Conservation (phyloP, 2,329 filamentous ascomycete species). For the Diplodia sapinea region DNA sequence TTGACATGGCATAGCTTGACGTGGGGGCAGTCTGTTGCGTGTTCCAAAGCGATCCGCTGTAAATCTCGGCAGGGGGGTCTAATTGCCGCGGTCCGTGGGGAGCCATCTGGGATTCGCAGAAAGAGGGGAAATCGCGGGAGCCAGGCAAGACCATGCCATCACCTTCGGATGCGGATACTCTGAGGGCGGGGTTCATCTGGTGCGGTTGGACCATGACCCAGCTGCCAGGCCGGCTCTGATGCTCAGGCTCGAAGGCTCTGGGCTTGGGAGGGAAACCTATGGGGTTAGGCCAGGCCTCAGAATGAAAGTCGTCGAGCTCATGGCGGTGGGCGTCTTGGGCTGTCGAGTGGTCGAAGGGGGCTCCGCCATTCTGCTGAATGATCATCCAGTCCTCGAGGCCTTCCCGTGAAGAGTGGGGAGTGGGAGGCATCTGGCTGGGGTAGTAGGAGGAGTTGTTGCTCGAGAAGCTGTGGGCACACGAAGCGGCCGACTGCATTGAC, state of each 20-base stretch:
- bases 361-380: conserved; percentile 26
- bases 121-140: conserved; percentile 1
- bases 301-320: conserved; percentile 22
- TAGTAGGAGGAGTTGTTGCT: conserved; percentile 30
- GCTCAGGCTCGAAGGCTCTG: conserved; percentile 2
- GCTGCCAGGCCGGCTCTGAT: conserved; percentile 7
- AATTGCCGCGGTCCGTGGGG: conserved; percentile 10
- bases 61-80: conserved; percentile 28
- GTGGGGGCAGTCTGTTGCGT: background rate
- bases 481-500: conserved; percentile 40
- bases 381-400: conserved; percentile 34
- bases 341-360: conserved; percentile 36
- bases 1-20: conserved; percentile 21
- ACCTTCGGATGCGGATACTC: conserved; percentile 13
- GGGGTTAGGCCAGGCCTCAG: background rate
- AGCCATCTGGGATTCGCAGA: conserved; percentile 20
- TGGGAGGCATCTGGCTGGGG: conserved; percentile 36
- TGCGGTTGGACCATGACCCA: conserved; percentile 13
- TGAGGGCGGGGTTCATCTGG: background rate
- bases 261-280: background rate
- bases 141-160: conserved; percentile 16
- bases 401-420: conserved; percentile 39
- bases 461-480: conserved; percentile 35
- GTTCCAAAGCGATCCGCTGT: conserved; percentile 21
- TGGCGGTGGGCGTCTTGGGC: conserved; percentile 17